phyloP scores from a whole-genome alignment of 805 yeast genomes.

The Starmera pachycereana region DNA sequence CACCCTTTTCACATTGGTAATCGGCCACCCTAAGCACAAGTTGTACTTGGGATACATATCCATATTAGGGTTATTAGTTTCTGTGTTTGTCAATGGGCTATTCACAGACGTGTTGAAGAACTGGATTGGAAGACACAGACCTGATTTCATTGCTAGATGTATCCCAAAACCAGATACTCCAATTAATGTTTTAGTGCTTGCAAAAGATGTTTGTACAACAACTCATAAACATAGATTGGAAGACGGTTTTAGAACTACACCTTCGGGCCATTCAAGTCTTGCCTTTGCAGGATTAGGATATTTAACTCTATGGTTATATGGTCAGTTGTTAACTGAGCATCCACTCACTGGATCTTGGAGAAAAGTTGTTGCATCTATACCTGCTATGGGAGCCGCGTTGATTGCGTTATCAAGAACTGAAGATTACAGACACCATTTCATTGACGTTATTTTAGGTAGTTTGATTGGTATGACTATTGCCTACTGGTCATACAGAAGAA shows the following conservation, averaged over 20 bases:
- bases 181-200: conserved; percentile 39
- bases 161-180: conserved; percentile 54
- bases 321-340: conserved; percentile 46
- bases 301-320: conserved; percentile 53
- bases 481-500: conserved; percentile 27
- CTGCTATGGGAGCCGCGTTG: conserved; percentile 56
- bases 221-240: conserved; percentile 29
- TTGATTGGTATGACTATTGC: conserved; percentile 55
- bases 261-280: conserved; percentile 71
- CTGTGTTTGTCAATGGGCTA: conserved; percentile 49
- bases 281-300: conserved; percentile 62
- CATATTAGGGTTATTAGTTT: conserved; percentile 51
- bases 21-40: conserved; percentile 39
- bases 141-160: conserved; percentile 87
- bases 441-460: conserved; percentile 73
- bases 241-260: conserved; percentile 77
- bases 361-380: conserved; percentile 39
- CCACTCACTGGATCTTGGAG: conserved; percentile 55
- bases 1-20: conserved; percentile 18
- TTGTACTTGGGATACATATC: conserved; percentile 54
- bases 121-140: conserved; percentile 84
- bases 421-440: conserved; percentile 89
- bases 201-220: conserved; percentile 59
- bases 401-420: conserved; percentile 82
- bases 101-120: conserved; percentile 69